These are phyloP conservation scores for Pseudonitzschia delicatissima DNA, from an alignment of 108 stramenopile species.

Conservation along the genomic window DNA sequence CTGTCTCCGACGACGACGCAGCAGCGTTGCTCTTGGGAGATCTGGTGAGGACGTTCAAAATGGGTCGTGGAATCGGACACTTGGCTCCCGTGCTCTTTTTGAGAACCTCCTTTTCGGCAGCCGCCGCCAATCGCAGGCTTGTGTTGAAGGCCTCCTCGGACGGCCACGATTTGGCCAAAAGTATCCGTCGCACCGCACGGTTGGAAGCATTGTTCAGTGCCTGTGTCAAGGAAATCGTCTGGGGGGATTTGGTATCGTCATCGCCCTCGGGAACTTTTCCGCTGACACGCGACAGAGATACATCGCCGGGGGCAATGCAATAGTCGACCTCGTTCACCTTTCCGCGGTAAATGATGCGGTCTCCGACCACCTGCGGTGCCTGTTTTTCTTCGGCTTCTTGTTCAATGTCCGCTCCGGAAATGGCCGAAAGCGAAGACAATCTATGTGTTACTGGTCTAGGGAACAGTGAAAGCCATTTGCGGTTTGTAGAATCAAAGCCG, in stretches of 20 bases:
- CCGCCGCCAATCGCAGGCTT: conserved; percentile 54
- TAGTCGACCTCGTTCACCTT: conserved; percentile 80
- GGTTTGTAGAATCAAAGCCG: no score
- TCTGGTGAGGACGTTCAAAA: conserved; percentile 74
- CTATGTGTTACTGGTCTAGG: background rate
- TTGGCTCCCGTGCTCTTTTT: conserved; percentile 45
- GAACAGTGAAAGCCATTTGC: no score
- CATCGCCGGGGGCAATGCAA: conserved; percentile 80
- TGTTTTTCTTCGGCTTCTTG: conserved; percentile 28
- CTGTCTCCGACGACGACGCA: background rate
- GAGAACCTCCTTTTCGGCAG: conserved; percentile 33
- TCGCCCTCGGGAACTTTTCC: conserved; percentile 10
- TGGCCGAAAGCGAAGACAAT: background rate
- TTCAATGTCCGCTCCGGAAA: conserved; percentile 45
- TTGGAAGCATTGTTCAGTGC: conserved; percentile 84
- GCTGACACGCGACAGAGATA: conserved; percentile 69
- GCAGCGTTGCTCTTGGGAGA: conserved; percentile 9
- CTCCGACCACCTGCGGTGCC: conserved; percentile 16
- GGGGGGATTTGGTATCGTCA: conserved; percentile 14
- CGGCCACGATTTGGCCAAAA: conserved; percentile 80
- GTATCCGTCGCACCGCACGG: conserved; percentile 73
- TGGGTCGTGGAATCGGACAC: conserved; percentile 85
- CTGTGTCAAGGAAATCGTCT: conserved; percentile 61
- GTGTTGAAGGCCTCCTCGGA: conserved; percentile 79
- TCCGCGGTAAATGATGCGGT: conserved; percentile 29